Conservation (phyloP, 805 yeast species). For the Pichia cabralensis region DNA sequence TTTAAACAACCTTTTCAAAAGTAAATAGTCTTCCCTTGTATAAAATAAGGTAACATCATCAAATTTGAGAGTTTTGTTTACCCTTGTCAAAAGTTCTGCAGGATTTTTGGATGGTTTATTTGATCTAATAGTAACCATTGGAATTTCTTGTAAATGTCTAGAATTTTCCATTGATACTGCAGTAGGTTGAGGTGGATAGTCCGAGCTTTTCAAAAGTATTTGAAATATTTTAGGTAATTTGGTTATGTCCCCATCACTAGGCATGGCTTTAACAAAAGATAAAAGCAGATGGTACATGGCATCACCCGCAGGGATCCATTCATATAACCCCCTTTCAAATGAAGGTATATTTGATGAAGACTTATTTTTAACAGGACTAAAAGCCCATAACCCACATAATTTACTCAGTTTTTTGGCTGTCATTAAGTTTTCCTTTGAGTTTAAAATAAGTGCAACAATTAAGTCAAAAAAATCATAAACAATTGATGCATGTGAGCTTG, state of each 20-base stretch:
- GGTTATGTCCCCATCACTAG: slow-evolving; percentile 46
- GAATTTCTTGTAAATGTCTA: slow-evolving; percentile 25
- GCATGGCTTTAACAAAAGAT: slow-evolving; percentile 70
- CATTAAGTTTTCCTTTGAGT: slow-evolving; percentile 67
- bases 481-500: slow-evolving; percentile 83
- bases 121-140: slow-evolving; percentile 25
- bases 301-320: slow-evolving; percentile 75
- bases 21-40: slow-evolving; percentile 68
- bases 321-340: slow-evolving; percentile 61
- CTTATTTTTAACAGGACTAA: slow-evolving; percentile 28
- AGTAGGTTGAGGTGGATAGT: slow-evolving; percentile 62
- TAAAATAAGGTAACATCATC: slow-evolving; percentile 61
- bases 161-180: slow-evolving; percentile 16
- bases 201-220: slow-evolving; percentile 48
- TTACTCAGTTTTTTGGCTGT: slow-evolving; percentile 73
- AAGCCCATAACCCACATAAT: slow-evolving; percentile 87
- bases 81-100: slow-evolving; percentile 49
- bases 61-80: slow-evolving; percentile 52
- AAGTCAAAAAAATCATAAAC: slow-evolving; percentile 82
- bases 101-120: slow-evolving; percentile 39
- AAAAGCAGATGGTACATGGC: slow-evolving; percentile 76
- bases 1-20: slow-evolving; percentile 63
- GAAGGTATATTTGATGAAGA: slow-evolving; percentile 31
- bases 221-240: slow-evolving; percentile 59
- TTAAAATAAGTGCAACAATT: slow-evolving; percentile 65